A percentile compares a stretch with the other conserved stretches of the same genome.
Conservation (phyloP, 805 yeast genomes). For the Metschnikowia amazonensis region DNA sequence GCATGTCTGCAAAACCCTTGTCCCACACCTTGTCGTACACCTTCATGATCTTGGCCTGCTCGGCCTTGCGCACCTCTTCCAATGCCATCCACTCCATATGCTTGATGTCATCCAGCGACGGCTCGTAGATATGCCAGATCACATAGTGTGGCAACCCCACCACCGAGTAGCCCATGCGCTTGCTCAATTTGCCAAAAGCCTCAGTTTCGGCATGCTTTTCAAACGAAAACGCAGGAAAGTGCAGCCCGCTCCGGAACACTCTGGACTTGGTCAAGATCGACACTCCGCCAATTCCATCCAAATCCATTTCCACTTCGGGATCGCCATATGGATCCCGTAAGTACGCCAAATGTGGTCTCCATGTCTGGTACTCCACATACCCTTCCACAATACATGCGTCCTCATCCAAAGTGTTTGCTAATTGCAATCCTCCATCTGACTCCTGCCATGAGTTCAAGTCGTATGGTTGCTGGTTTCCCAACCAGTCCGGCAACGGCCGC, state of each 20-base stretch:
- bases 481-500: conserved; percentile 86
- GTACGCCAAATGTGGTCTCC: conserved; percentile 97
- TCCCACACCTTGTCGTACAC: conserved; percentile 72
- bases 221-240: conserved; percentile 95
- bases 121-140: conserved; percentile 88
- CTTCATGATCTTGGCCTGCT: conserved; percentile 58
- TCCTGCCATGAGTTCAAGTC: conserved; percentile 86
- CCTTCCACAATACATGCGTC: conserved; percentile 98
- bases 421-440: conserved; percentile 72
- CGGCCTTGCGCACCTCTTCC: conserved; percentile 64
- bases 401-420: conserved; percentile 76
- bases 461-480: conserved; percentile 80
- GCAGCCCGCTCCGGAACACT: conserved; percentile 84
- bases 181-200: conserved; percentile 88
- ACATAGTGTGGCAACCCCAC: conserved; percentile 92
- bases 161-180: conserved; percentile 81
- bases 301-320: conserved; percentile 85
- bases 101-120: conserved; percentile 84
- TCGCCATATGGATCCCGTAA: conserved; percentile 93
- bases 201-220: conserved; percentile 97
- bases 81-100: conserved; percentile 88
- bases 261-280: conserved; percentile 83
- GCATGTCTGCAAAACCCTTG: conserved; percentile 73
- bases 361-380: conserved; percentile 93
- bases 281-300: conserved; percentile 98